Evolutionary conservation across 768 basidiomycete species (phyloP).

Genomic region (Sarcodon aspratus): DNA sequence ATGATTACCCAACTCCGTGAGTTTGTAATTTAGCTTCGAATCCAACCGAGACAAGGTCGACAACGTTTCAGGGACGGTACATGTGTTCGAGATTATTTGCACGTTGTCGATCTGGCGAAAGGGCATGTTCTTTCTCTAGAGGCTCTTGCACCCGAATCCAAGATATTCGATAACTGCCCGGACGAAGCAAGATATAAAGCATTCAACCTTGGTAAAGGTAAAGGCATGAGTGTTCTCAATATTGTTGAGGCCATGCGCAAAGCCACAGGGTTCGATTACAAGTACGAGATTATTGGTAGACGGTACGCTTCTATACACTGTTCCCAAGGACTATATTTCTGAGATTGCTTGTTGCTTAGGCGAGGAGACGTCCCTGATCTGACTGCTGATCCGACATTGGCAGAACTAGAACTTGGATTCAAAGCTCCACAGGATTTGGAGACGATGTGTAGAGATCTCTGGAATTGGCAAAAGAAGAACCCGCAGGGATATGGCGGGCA

Average conservation of each 20-base stretch:
- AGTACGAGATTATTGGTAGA: constrained; percentile 82
- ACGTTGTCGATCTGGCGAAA: constrained; percentile 88
- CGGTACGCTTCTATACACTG: constrained; percentile 41
- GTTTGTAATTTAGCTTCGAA: constrained; percentile 3
- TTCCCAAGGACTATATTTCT: background rate
- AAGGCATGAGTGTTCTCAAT: constrained; percentile 85
- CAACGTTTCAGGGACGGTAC: constrained; percentile 67
- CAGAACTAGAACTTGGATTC: constrained; percentile 90
- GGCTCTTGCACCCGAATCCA: constrained; percentile 54
- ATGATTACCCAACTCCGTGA: constrained; percentile 91
- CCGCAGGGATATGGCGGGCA: constrained; percentile 53
- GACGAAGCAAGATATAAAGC: constrained; percentile 68
- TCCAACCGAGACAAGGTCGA: background rate
- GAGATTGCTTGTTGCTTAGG: constrained; percentile 26
- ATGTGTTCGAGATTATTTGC: constrained; percentile 93
- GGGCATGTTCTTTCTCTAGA: constrained; percentile 90
- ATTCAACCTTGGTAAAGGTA: constrained; percentile 93
- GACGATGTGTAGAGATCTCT: constrained; percentile 91
- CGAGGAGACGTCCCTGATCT: constrained; percentile 94
- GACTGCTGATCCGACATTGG: constrained; percentile 86
- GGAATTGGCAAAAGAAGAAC: constrained; percentile 98
- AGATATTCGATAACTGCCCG: constrained; percentile 45
- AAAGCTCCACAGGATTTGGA: constrained; percentile 70
- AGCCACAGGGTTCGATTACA: constrained; percentile 80
- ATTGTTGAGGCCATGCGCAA: constrained; percentile 93